Percentiles rank a stretch among this genome's conserved stretches.
Conservation (phyloP, 78 protist species). For the Dictyostelium intermedium region DNA sequence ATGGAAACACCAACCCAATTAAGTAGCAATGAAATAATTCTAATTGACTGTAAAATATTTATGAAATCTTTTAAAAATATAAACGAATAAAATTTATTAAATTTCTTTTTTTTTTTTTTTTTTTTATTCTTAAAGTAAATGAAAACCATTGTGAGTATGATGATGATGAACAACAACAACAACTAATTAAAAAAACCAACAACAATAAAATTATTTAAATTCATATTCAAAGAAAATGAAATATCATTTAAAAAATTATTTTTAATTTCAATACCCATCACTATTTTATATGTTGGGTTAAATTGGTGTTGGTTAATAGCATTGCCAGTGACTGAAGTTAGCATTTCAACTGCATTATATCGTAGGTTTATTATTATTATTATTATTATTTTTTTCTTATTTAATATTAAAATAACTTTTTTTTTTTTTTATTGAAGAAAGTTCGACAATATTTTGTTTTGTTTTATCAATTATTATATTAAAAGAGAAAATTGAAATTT, state of each 20-base stretch:
- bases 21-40: too few species aligned
- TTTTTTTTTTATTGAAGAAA: neutral
- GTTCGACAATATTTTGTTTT: slow-evolving; percentile 35
- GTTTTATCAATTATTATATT: slow-evolving; percentile 41
- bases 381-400: neutral
- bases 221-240: too few species aligned
- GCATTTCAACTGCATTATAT: neutral
- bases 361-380: neutral
- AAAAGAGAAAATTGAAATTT: slow-evolving; percentile 27
- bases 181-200: too few species aligned
- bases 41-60: too few species aligned
- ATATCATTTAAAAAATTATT: neutral
- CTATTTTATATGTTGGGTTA: neutral
- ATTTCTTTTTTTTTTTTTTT: too few species aligned
- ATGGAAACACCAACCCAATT: too few species aligned
- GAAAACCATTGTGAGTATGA: too few species aligned
- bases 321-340: neutral
- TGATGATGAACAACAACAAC: too few species aligned
- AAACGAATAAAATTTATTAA: too few species aligned
- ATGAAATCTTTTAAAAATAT: too few species aligned
- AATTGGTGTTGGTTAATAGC: neutral
- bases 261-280: neutral
- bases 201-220: too few species aligned
- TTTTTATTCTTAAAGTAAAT: too few species aligned
- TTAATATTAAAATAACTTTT: neutral